Percentiles rank a stretch among this genome's conserved stretches.
These are phyloP conservation scores for Didymella arachidicola DNA, from an alignment of 2,329 filamentous ascomycete genomes.

Conservation along the genomic window DNA sequence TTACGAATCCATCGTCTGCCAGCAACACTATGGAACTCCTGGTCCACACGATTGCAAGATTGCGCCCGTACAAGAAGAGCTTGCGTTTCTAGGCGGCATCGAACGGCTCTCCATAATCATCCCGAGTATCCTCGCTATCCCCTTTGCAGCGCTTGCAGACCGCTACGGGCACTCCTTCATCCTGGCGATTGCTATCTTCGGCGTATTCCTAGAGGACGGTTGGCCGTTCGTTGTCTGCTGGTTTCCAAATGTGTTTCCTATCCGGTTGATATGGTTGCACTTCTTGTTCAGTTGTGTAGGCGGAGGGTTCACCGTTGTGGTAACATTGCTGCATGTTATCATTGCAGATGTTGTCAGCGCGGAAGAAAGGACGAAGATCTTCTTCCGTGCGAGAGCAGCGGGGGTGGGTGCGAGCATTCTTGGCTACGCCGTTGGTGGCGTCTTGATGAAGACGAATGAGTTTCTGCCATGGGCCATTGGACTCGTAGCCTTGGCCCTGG, in stretches of 20 bases:
- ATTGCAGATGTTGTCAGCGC: constrained; percentile 27
- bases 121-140: constrained; percentile 29
- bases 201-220: constrained; percentile 24
- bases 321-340: constrained; percentile 30
- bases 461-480: constrained; percentile 29
- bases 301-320: constrained; percentile 26
- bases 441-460: constrained; percentile 18
- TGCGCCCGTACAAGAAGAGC: constrained; percentile 28
- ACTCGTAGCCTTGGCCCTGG: constrained; percentile 11
- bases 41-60: constrained; percentile 25
- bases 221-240: constrained; percentile 27
- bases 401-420: constrained; percentile 27
- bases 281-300: constrained; percentile 26
- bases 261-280: constrained; percentile 30
- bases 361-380: constrained; percentile 25
- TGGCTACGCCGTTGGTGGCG: constrained; percentile 26
- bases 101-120: constrained; percentile 30
- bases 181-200: constrained; percentile 27
- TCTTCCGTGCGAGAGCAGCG: constrained; percentile 27
- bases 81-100: constrained; percentile 25
- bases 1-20: constrained; percentile 30
- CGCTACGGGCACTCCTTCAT: constrained; percentile 27
- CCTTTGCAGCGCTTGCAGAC: constrained; percentile 31
- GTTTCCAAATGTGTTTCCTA: constrained; percentile 26
- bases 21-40: constrained; percentile 17